phyloP scores from a whole-genome alignment of 2,329 filamentous ascomycete genomes.

The Cladosporium sp. region DNA sequence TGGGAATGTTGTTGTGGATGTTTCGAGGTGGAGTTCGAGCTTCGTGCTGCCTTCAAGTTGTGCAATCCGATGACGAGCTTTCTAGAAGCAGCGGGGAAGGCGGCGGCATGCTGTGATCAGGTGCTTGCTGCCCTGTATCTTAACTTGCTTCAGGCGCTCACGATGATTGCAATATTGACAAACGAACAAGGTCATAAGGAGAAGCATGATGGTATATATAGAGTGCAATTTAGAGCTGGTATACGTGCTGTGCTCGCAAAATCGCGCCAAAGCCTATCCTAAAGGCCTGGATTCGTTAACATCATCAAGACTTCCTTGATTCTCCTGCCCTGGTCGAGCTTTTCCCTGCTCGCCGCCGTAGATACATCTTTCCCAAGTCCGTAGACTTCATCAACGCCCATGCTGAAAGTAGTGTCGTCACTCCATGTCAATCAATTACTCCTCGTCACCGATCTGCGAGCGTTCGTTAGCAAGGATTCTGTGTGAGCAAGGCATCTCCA shows the following conservation, averaged over 20 bases:
- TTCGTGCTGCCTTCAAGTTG: neutral
- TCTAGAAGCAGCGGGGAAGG: neutral
- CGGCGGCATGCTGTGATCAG: neutral
- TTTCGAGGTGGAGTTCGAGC: neutral
- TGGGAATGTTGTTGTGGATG: neutral
- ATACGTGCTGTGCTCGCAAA: neutral
- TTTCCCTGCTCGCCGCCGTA: neutral
- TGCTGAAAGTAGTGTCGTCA: conserved; percentile 4
- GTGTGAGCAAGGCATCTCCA: neutral
- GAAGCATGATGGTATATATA: neutral
- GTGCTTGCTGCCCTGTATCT: neutral
- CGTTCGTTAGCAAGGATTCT: conserved; percentile 32
- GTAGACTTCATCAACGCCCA: conserved; percentile 8
- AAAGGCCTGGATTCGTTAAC: neutral
- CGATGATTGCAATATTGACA: neutral
- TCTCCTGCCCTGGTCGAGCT: neutral
- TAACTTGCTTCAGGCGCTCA: neutral
- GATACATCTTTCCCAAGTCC: conserved; percentile 5
- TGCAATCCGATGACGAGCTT: neutral
- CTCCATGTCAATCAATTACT: conserved; percentile 37
- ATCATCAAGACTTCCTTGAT: neutral
- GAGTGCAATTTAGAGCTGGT: conserved; percentile 5
- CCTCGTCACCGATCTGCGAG: conserved; percentile 66
- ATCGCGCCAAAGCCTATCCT: neutral
- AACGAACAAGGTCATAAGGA: neutral